These are phyloP conservation scores for Mucor mucedo DNA, from an alignment of 371 early-diverging fungal genomes.

Conservation along the genomic window DNA sequence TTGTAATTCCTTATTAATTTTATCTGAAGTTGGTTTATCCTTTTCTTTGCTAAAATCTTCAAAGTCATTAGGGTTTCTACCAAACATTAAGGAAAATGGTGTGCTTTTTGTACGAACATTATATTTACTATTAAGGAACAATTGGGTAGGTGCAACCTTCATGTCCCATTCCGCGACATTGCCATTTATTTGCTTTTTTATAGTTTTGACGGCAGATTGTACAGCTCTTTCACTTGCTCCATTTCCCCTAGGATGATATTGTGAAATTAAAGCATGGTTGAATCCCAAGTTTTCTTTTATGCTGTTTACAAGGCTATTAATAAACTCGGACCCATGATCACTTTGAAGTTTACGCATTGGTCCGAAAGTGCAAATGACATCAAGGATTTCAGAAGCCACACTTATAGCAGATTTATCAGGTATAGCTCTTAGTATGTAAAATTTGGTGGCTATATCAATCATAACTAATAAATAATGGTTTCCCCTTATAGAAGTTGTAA, in stretches of 20 bases:
- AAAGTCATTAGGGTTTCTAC: slow-evolving; percentile 8
- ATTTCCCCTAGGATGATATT: slow-evolving; percentile 36
- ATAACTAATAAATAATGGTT: slow-evolving; percentile 18
- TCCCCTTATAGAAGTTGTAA: background rate
- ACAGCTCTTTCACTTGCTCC: slow-evolving; percentile 32
- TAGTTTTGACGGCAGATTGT: slow-evolving; percentile 16
- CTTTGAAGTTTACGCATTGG: slow-evolving; percentile 6
- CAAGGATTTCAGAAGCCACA: background rate
- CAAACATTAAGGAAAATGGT: slow-evolving; percentile 24
- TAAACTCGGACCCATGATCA: slow-evolving; percentile 42
- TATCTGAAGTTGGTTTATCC: background rate
- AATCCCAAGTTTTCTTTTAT: background rate
- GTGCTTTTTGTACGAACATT: slow-evolving; percentile 13
- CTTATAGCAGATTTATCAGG: slow-evolving; percentile 7
- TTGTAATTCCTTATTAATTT: slow-evolving; percentile 6
- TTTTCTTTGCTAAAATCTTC: background rate
- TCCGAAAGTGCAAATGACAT: background rate
- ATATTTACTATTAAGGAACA: slow-evolving; percentile 16
- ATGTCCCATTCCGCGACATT: slow-evolving; percentile 27
- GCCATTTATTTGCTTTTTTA: slow-evolving; percentile 24
- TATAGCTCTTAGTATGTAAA: slow-evolving; percentile 5
- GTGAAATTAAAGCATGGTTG: slow-evolving; percentile 25
- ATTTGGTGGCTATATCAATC: slow-evolving; percentile 8
- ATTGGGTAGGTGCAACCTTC: slow-evolving; percentile 27
- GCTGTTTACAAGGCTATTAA: slow-evolving; percentile 11